These are phyloP conservation scores for Sarocladiaceae sp. DNA, from an alignment of 2,329 filamentous ascomycete species.

Conservation along the genomic window DNA sequence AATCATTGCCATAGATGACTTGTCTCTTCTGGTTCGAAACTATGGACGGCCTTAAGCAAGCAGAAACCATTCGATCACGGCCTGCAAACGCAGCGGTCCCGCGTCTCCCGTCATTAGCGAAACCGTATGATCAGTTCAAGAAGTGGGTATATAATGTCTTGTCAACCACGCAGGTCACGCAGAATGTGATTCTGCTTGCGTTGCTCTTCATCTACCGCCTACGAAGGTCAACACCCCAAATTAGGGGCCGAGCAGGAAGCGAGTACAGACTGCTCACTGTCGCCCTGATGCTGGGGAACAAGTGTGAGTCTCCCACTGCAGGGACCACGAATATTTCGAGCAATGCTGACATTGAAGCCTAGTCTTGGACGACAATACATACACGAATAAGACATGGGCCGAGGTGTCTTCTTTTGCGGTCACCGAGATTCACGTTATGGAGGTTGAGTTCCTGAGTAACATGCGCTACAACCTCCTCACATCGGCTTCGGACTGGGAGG, in stretches of 20 bases:
- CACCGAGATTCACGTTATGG: conserved; percentile 96
- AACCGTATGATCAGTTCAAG: conserved; percentile 72
- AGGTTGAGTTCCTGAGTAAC: conserved; percentile 98
- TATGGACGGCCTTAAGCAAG: conserved; percentile 67
- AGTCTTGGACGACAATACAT: conserved; percentile 97
- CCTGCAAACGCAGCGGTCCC: conserved; percentile 34
- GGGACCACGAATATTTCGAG: not conserved
- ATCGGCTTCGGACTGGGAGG: conserved; percentile 77
- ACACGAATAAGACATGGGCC: conserved; percentile 99
- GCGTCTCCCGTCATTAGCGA: conserved; percentile 62
- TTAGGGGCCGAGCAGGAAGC: conserved; percentile 87
- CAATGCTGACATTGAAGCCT: conserved; percentile 20
- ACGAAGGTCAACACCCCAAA: conserved; percentile 81
- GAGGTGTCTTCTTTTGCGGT: conserved; percentile 94
- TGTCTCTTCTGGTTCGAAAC: conserved; percentile 98
- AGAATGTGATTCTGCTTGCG: conserved; percentile 87
- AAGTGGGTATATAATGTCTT: conserved; percentile 93
- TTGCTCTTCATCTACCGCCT: conserved; percentile 88
- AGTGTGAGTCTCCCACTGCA: conserved; percentile 54
- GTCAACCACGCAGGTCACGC: conserved; percentile 90
- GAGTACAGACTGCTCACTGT: conserved; percentile 91
- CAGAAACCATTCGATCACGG: conserved; percentile 53
- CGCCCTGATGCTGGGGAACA: conserved; percentile 95
- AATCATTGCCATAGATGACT: conserved; percentile 58
- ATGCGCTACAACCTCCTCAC: conserved; percentile 92